Base-by-base conservation (phyloP, 148 eudicot genomes). In the Gaultheria prostrata region DNA sequence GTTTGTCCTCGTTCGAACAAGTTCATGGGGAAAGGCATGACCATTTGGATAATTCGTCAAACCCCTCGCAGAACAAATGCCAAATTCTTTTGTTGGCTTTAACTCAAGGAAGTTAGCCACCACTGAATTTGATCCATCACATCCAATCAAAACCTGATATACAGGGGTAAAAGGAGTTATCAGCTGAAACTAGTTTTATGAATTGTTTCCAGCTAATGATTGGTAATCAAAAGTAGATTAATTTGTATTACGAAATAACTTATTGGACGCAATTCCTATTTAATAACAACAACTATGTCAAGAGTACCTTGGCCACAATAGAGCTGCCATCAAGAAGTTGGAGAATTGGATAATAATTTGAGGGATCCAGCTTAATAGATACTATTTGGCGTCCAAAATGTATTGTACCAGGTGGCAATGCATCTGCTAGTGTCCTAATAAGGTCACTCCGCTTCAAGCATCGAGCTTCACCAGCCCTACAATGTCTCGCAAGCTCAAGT, bases 101-200 rank as follows among this genome's bases (percentile, higher is more conserved):
- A 91, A 83, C 59, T 83, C 87, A 18, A 90, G 84, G 78, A 83
- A 90, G 71, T 87, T 43, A 32, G 91, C 88, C 35, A 90, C 80
- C 75, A 83, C 83, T n/a, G 91, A 91, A 78, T 87, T 86, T 63
- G 92, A 85, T 83, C 93, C 92, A 75, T 90, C 93, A 82, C 91
- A 88, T 21, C 93, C 92, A 28, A 91, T 86, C 80, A 91, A 77
- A 72, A 86, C 88, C 90, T 91, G 83, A 4, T 14, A 82, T 18
- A 70, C 33, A 26, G 28, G 8, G 67, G 67, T 18, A 20, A 59
- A 21, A 59, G 8, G 17, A 67, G 7, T 67, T 26, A 67, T 67
- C 15, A 67, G 11, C 72, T 71, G 43, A 33, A 30, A 71, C 35
- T 69, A 26, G 30, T 6, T 4, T 69, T 14, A 13, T 4, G 1